Evolutionary conservation across 495 filamentous ascomycete species (phyloP).

Genomic region (Penicillium cataractarum): DNA sequence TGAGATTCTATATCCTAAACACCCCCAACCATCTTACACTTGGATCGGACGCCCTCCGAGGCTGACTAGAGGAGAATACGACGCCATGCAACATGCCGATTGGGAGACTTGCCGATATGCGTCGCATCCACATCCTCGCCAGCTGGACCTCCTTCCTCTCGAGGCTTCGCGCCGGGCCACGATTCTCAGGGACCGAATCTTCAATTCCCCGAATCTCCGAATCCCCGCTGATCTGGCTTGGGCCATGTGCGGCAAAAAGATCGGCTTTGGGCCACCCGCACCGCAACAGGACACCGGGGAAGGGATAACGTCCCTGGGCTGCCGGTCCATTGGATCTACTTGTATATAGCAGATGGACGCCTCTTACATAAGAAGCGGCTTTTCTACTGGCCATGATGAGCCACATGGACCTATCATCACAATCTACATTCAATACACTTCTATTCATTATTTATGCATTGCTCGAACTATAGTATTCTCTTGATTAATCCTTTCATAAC

Average conservation of each 20-base stretch:
- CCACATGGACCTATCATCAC: neutral
- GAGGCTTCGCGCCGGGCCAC: neutral
- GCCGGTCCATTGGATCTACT: neutral
- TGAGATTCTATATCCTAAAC: slow-evolving; percentile 15
- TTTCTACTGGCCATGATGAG: neutral
- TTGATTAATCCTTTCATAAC: neutral
- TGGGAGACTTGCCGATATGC: neutral
- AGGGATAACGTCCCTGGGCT: slow-evolving; percentile 5
- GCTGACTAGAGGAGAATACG: neutral
- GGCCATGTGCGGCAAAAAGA: neutral
- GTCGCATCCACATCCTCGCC: neutral
- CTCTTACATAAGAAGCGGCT: neutral
- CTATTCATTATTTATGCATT: neutral
- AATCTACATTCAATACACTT: neutral
- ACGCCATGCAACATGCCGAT: neutral
- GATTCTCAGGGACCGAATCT: no score
- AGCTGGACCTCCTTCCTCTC: neutral
- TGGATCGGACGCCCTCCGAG: neutral
- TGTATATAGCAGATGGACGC: slow-evolving; percentile 1
- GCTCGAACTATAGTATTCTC: neutral
- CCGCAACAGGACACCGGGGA: neutral
- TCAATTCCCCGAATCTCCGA: no score
- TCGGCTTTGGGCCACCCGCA: slow-evolving; percentile 1
- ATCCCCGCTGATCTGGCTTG: neutral
- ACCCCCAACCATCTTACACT: slow-evolving; percentile 5